Evolutionary conservation across 176 grass and related monocot genomes (phyloP), one percentile per base, ranked within the genome.

Genomic region (Oryza punctata): DNA sequence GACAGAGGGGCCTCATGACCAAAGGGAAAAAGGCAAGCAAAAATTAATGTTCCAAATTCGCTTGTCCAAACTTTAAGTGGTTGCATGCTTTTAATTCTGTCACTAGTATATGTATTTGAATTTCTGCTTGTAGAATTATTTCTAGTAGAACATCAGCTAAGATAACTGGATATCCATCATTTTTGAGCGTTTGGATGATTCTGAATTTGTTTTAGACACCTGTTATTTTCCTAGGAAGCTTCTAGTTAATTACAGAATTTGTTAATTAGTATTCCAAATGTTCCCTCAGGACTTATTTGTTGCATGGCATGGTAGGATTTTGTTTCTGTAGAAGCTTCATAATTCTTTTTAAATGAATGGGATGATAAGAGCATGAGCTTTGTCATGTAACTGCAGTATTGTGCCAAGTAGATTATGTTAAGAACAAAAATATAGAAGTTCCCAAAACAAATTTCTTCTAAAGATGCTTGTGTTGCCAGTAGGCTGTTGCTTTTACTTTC

Each of bases 11-110:
- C 38, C 91, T 93, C 29, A 82, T 91, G 8, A 79, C 87, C 25
- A 98, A 87, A 88, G 96, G 96, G 21, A 94, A 93, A 92, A 98
- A 95, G 89, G 96, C 50, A 88, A 90, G 96, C 43, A 88, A 91
- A 82, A 54, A 28, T 65, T 78, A 61, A 30, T 19, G 65, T 90
- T 37, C 47, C 78, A 30, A 57, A 38, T 25, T 69, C 67, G 83
- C 72, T 69, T 73, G 9, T 71, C 65, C 61, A 82, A 23, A 73
- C 35, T 82, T 59, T 10, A 28, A 32, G 21, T 35, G 1, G 41
- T 65, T 84, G 11, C 46, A 57, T 1, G 38, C 43, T 37, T 65
- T 65, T n/a, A 38, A 52, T 35, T 41, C 15, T 14, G 50, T 57
- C n/a, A 43, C 11, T 75, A 80, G 16, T 28, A 3, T 37, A 67